A percentile compares a stretch with the other conserved stretches of the same genome.
Conservation (phyloP, 768 basidiomycete species). For the Tricholoma hemisulphureum region DNA sequence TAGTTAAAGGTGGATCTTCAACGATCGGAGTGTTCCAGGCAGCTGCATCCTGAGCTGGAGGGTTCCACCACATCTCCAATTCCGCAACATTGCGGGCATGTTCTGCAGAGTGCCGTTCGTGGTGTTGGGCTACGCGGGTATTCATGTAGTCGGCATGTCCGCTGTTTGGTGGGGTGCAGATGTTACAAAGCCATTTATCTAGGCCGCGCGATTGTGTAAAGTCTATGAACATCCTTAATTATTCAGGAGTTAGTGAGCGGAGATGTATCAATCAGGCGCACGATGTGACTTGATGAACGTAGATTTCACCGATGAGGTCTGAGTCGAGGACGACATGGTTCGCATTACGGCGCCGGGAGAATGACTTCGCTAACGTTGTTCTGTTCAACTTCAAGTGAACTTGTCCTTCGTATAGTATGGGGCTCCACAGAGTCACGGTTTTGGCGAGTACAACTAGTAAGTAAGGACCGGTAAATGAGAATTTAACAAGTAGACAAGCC, state of each 20-base stretch:
- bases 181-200: constrained; percentile 36
- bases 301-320: constrained; percentile 4
- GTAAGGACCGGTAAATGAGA: no score
- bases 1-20: constrained; percentile 20
- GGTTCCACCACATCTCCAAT: constrained; percentile 20
- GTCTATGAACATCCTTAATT: constrained; percentile 12
- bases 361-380: no score
- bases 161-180: constrained; percentile 42
- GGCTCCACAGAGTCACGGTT: no score
- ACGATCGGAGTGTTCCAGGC: constrained; percentile 23
- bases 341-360: neutral
- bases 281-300: constrained; percentile 15
- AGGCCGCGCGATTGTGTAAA: constrained; percentile 23
- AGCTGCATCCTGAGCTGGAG: constrained; percentile 16
- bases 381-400: no score
- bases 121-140: constrained; percentile 21
- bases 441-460: no score
- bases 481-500: no score
- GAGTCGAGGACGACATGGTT: constrained; percentile 8
- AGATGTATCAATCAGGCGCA: constrained; percentile 4
- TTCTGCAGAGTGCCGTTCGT: constrained; percentile 21
- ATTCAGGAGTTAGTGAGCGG: neutral
- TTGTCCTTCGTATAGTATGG: no score
- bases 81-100: constrained; percentile 18
- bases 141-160: constrained; percentile 32